phyloP scores from a whole-genome alignment of 2,329 filamentous ascomycete species.

The Dactylellina haptotyla region DNA sequence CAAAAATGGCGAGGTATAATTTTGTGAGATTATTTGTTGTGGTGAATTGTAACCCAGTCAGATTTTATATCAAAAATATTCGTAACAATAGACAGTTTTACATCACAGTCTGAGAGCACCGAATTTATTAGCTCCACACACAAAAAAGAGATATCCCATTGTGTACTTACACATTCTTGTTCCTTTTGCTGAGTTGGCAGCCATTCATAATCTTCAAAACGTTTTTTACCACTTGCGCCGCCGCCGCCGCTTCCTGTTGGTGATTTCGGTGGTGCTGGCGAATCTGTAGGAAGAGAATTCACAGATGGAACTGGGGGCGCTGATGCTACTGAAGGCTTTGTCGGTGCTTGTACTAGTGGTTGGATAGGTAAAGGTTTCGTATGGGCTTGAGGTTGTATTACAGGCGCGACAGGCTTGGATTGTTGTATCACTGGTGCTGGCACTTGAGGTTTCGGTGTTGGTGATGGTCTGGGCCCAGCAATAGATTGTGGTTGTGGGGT shows the following conservation, averaged over 20 bases:
- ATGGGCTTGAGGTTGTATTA: constrained; percentile 12
- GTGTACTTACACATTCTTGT: constrained; percentile 51
- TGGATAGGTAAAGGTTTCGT: constrained; percentile 9
- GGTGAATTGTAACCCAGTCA: too few species aligned
- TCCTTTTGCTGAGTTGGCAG: constrained; percentile 47
- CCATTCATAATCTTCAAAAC: constrained; percentile 53
- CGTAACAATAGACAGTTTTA: constrained; percentile 1
- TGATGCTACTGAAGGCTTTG: background rate
- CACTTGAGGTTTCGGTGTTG: constrained; percentile 37
- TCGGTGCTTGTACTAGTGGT: constrained; percentile 14
- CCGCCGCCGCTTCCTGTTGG: constrained; percentile 7
- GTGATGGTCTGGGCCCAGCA: constrained; percentile 24
- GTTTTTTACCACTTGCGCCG: constrained; percentile 26
- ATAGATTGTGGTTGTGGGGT: constrained; percentile 34
- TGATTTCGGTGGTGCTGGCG: constrained; percentile 30
- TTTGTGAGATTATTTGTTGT: background rate
- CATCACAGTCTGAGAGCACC: constrained; percentile 32
- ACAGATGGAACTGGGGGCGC: background rate
- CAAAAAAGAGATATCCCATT: background rate
- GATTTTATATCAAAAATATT: too few species aligned
- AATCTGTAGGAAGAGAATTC: constrained; percentile 12
- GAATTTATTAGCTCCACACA: background rate
- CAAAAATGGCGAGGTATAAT: background rate
- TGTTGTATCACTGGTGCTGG: constrained; percentile 4
- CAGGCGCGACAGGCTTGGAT: constrained; percentile 11